These are phyloP conservation scores for Lepidium africanum DNA, from an alignment of 345 rosid species.

Conservation along the genomic window DNA sequence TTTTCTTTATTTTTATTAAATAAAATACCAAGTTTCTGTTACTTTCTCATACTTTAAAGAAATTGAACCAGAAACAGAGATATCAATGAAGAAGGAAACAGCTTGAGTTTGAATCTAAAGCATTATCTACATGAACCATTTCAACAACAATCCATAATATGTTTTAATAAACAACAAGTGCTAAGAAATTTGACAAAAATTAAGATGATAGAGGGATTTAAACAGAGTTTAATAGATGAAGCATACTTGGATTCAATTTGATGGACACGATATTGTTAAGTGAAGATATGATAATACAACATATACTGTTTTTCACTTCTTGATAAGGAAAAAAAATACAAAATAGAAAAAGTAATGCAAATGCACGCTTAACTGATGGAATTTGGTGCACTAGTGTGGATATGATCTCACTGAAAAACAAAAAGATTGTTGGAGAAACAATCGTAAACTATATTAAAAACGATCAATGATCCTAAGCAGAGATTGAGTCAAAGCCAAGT, in stretches of 20 bases:
- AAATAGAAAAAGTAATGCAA: no score
- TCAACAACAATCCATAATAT: background rate
- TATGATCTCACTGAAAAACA: no score
- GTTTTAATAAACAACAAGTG: background rate
- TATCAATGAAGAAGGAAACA: background rate
- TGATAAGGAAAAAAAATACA: no score
- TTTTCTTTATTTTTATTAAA: conserved; percentile 3
- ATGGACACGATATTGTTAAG: no score
- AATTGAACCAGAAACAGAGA: background rate
- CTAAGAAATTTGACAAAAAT: background rate
- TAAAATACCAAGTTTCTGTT: background rate
- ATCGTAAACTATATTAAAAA: background rate
- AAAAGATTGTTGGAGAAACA: background rate
- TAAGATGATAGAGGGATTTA: background rate
- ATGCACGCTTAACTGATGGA: no score
- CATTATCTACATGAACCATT: background rate
- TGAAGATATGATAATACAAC: no score
- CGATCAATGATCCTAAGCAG: conserved; percentile 27
- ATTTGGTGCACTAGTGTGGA: no score
- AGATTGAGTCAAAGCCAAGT: conserved; percentile 28
- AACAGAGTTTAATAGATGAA: background rate
- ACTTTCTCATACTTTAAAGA: background rate
- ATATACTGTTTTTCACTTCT: no score
- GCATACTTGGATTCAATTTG: no score
- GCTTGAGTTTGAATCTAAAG: background rate